Percentiles rank a stretch among this genome's conserved stretches.
Evolutionary conservation across 495 filamentous ascomycete genomes (phyloP).

Genomic region (Aspergillus cristatus): DNA sequence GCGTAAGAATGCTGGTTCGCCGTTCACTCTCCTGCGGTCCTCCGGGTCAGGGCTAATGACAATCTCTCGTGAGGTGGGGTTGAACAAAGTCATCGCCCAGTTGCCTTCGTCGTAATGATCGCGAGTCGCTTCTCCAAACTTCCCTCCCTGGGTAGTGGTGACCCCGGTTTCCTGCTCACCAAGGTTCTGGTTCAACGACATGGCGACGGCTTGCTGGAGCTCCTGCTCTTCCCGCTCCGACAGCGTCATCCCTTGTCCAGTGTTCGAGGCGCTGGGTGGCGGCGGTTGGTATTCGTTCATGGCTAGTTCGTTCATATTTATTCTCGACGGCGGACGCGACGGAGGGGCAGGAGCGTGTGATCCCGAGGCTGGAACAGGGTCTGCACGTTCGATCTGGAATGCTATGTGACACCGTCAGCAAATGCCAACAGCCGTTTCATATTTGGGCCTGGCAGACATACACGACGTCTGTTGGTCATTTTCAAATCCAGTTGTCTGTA

Average conservation of each 20-base stretch:
- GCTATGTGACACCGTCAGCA: constrained; percentile 25
- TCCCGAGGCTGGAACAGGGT: constrained; percentile 34
- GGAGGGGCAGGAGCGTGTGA: constrained; percentile 33
- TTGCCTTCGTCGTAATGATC: constrained; percentile 58
- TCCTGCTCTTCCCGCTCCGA: constrained; percentile 50
- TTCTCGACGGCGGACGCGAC: constrained; percentile 61
- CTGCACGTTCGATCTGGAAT: constrained; percentile 48
- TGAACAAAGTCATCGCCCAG: constrained; percentile 68
- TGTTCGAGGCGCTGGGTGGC: constrained; percentile 19
- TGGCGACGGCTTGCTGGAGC: constrained; percentile 47
- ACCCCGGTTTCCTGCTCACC: constrained; percentile 52
- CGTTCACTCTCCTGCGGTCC: constrained; percentile 48
- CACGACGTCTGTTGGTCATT: constrained; percentile 16
- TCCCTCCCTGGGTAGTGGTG: constrained; percentile 28
- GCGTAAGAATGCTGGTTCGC: constrained; percentile 63
- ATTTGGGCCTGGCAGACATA: constrained; percentile 3
- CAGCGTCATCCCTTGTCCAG: constrained; percentile 33
- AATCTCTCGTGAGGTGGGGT: constrained; percentile 47
- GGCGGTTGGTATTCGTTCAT: constrained; percentile 7
- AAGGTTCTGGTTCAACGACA: constrained; percentile 39
- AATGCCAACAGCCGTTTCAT: neutral
- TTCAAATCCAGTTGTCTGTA: constrained; percentile 14
- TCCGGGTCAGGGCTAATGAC: constrained; percentile 50
- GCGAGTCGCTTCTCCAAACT: constrained; percentile 67
- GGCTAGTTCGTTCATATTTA: constrained; percentile 36